These are phyloP conservation scores for Yamadazyma friedrichii DNA, from an alignment of 1,139 yeast genomes.

Conservation along the genomic window DNA sequence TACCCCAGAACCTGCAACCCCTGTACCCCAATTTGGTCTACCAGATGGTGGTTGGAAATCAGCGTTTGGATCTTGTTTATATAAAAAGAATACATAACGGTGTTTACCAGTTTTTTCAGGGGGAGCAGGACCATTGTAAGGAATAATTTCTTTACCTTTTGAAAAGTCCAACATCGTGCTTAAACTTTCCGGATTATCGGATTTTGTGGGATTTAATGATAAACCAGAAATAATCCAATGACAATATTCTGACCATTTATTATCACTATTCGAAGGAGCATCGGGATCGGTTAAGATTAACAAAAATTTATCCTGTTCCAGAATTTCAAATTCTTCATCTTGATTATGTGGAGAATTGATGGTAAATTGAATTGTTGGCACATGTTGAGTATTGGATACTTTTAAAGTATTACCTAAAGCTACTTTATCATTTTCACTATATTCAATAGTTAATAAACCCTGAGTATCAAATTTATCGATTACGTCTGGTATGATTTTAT, in stretches of 20 bases:
- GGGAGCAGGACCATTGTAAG: constrained; percentile 80
- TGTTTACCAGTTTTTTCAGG: constrained; percentile 82
- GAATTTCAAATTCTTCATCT: constrained; percentile 38
- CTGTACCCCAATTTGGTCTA: constrained; percentile 86
- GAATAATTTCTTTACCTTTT: constrained; percentile 35
- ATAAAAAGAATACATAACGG: constrained; percentile 74
- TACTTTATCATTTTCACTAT: constrained; percentile 58
- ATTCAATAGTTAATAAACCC: constrained; percentile 47
- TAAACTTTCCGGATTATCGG: constrained; percentile 27
- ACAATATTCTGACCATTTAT: constrained; percentile 84
- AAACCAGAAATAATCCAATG: constrained; percentile 76
- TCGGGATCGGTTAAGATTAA: constrained; percentile 88
- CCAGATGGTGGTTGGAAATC: constrained; percentile 45
- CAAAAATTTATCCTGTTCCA: constrained; percentile 58
- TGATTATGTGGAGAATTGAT: constrained; percentile 44
- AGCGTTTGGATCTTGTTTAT: constrained; percentile 55
- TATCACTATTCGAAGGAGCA: constrained; percentile 81
- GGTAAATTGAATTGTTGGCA: constrained; percentile 68
- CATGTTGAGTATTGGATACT: constrained; percentile 61
- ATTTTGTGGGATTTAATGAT: constrained; percentile 33
- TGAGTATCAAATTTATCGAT: constrained; percentile 47
- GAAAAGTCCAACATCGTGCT: constrained; percentile 37
- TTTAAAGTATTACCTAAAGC: constrained; percentile 75
- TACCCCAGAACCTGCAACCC: constrained; percentile 71
- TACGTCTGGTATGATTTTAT: constrained; percentile 64